Evolutionary conservation across 441 rosid species (phyloP).

Genomic region (Populus hybrid): DNA sequence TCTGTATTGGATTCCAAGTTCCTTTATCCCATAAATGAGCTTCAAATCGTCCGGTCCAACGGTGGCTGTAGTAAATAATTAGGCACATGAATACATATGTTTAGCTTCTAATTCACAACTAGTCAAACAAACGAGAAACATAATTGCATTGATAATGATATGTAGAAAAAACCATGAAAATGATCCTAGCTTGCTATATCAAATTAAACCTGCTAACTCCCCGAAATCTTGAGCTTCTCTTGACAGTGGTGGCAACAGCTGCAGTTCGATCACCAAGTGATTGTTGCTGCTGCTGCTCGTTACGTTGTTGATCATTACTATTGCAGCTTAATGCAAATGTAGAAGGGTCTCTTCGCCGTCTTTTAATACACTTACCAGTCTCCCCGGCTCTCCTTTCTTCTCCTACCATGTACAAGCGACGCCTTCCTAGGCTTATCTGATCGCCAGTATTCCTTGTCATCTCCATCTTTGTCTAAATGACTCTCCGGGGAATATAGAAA

Average conservation of each 20-base stretch:
- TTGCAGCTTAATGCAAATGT: constrained; percentile 10
- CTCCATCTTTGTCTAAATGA: constrained; percentile 11
- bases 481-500: no score
- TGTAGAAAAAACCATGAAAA: not conserved
- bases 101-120: not conserved
- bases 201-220: constrained; percentile 48
- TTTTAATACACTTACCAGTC: constrained; percentile 22
- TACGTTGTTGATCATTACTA: not conserved
- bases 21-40: constrained; percentile 65
- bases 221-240: constrained; percentile 52
- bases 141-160: not conserved
- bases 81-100: not conserved
- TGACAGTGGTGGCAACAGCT: constrained; percentile 28
- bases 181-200: not conserved
- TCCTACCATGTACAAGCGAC: constrained; percentile 7
- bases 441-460: constrained; percentile 15
- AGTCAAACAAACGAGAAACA: not conserved
- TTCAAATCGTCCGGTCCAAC: constrained; percentile 59
- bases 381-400: constrained; percentile 9
- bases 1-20: constrained; percentile 52
- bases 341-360: constrained; percentile 32
- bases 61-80: constrained; percentile 26
- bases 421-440: constrained; percentile 5
- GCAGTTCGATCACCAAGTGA: constrained; percentile 9
- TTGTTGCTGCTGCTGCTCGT: constrained; percentile 18